Percentiles rank a stretch among this genome's conserved stretches.
These are phyloP conservation scores for Coemansia sp. DNA, from an alignment of 192 early-diverging fungal genomes.

Conservation along the genomic window DNA sequence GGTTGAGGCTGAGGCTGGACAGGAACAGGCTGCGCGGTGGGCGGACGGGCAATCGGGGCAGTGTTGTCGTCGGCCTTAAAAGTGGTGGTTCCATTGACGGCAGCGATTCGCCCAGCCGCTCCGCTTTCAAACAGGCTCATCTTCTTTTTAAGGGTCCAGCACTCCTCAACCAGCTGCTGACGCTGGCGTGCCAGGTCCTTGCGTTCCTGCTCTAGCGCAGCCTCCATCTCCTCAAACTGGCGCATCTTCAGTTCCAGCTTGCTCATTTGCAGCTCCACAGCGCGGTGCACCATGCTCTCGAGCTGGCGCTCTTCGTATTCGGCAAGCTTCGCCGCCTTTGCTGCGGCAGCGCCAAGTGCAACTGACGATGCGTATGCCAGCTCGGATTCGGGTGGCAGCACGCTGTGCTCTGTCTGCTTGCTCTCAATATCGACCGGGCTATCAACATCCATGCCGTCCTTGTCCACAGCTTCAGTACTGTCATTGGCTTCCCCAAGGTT, in stretches of 20 bases:
- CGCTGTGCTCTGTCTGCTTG: background rate
- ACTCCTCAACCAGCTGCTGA: conserved; percentile 50
- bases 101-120: conserved; percentile 27
- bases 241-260: conserved; percentile 91
- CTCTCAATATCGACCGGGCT: conserved; percentile 15
- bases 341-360: conserved; percentile 90
- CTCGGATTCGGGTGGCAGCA: conserved; percentile 39
- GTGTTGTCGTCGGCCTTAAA: conserved; percentile 43
- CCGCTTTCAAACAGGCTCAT: conserved; percentile 50
- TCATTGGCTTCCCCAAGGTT: background rate
- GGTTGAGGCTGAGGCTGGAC: background rate
- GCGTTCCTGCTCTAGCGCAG: conserved; percentile 83
- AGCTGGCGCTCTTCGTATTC: conserved; percentile 85
- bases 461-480: conserved; percentile 16
- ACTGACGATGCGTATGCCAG: conserved; percentile 80
- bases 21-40: conserved; percentile 26
- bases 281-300: conserved; percentile 72
- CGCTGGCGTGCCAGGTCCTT: conserved; percentile 67
- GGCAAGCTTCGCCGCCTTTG: conserved; percentile 80
- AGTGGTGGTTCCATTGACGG: conserved; percentile 13
- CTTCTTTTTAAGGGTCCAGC: conserved; percentile 53
- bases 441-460: conserved; percentile 23
- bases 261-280: conserved; percentile 83
- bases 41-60: conserved; percentile 30
- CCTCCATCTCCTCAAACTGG: conserved; percentile 92